Evolutionary conservation across 1,284 basidiomycete genomes (phyloP).

Genomic region (Boletellus sp.): DNA sequence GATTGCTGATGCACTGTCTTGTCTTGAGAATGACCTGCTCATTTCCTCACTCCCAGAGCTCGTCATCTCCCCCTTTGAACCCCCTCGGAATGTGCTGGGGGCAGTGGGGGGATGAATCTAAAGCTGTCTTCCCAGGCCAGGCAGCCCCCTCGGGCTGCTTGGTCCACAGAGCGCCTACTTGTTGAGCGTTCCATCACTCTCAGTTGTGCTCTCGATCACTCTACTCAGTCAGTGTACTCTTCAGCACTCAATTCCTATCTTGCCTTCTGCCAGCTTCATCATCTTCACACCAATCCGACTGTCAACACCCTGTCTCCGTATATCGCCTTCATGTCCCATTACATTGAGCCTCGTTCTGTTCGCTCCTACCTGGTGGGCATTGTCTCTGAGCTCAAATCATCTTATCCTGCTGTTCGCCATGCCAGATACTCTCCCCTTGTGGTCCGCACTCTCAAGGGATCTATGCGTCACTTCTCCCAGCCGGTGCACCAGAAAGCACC

Average conservation of each 20-base stretch:
- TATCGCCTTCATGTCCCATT: neutral
- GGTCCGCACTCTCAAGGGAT: slow-evolving; percentile 20
- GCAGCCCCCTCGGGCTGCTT: neutral
- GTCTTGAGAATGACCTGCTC: neutral
- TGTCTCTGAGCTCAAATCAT: slow-evolving; percentile 20
- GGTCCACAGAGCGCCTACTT: slow-evolving; percentile 9
- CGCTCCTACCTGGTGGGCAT: slow-evolving; percentile 31
- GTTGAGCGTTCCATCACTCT: slow-evolving; percentile 19
- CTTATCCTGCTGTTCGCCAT: slow-evolving; percentile 19
- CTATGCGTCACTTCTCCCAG: neutral
- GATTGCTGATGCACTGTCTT: neutral
- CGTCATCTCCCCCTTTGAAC: slow-evolving; percentile 11
- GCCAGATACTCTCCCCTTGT: slow-evolving; percentile 15
- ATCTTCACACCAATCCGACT: slow-evolving; percentile 32
- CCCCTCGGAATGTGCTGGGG: slow-evolving; percentile 29
- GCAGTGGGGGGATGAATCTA: neutral
- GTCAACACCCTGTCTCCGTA: slow-evolving; percentile 21
- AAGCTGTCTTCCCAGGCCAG: neutral
- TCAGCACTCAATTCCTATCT: slow-evolving; percentile 31
- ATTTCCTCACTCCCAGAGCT: too few species aligned
- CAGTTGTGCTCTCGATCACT: slow-evolving; percentile 13
- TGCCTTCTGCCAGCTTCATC: slow-evolving; percentile 29
- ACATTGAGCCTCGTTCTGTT: slow-evolving; percentile 18
- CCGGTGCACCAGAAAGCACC: slow-evolving; percentile 11
- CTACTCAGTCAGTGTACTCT: slow-evolving; percentile 16